Base-by-base conservation (phyloP, 257 asterid genomes). In the Salvia miltiorrhiza region DNA sequence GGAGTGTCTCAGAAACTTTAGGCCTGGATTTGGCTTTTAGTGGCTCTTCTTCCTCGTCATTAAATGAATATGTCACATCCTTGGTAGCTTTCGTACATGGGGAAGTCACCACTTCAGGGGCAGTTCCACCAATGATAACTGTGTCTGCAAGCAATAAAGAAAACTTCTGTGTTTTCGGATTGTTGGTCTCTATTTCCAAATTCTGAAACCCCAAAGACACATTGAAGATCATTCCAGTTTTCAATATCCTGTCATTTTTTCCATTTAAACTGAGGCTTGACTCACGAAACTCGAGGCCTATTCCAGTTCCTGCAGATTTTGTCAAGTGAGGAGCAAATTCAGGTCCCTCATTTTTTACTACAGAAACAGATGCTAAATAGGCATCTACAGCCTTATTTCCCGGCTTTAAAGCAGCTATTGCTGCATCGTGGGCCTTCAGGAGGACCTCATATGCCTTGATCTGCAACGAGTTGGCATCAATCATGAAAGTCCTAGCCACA, bases 231-330 rank as follows among this genome's bases (percentile, higher is more conserved):
- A 86, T 86, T 39, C 93, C 90, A 24, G 75, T 70, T 72, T 84
- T 86, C 43, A 84, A 59, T 17, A 75, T 16, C n/a, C 80, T 67
- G 41, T 80, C 90, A 67, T 84, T 86, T 65, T 84, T 86, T 4
- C 71, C 72, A 70, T 84, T 86, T 5, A 86, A 71, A 68, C 53
- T 58, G 53, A 78, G 70, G 40, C 85, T 80, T 0, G 90, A 78
- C 69, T 86, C 93, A 4, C 93, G 90, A 17, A 86, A 86, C 75
- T 86, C 93, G n/a, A 86, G 69, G 17, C 93, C 93, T 16, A 86
- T 80, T 55, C 93, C 93, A 16, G 93, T 80, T 67, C 93, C 93
- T 28, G 86, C 90, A 40, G 90, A 78, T 79, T 82, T 86, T 9
- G 86, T 84, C 69, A 84, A 52, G 65, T 80, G 76, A 26, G 82